Percentiles rank a stretch among this genome's conserved stretches.
Evolutionary conservation across 1,284 basidiomycete species (phyloP).

Genomic region (Leccinum cinnamomeum): DNA sequence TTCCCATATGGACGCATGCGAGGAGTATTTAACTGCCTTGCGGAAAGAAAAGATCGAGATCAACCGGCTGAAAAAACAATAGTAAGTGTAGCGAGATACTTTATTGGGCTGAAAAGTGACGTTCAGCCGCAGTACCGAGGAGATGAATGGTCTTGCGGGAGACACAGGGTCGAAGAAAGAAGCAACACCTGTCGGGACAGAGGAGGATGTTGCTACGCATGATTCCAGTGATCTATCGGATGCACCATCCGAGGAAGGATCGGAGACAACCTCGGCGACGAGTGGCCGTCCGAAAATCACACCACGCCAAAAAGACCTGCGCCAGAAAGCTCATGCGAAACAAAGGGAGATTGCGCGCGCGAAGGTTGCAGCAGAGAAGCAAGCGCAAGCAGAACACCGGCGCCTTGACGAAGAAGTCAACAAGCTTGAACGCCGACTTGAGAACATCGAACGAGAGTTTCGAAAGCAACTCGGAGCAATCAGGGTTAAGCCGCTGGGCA

Average conservation of each 20-base stretch:
- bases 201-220: constrained; percentile 58
- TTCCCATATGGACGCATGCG: constrained; percentile 87
- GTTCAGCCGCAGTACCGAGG: constrained; percentile 55
- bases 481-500: constrained; percentile 84
- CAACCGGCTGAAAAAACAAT: constrained; percentile 82
- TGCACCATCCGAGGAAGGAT: constrained; percentile 54
- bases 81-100: constrained; percentile 55
- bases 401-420: constrained; percentile 86
- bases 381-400: constrained; percentile 72
- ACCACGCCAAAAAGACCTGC: constrained; percentile 51
- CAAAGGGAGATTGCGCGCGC: constrained; percentile 73
- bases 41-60: constrained; percentile 96
- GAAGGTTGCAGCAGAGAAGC: constrained; percentile 70
- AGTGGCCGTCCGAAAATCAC: constrained; percentile 47
- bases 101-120: constrained; percentile 8
- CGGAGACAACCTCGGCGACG: constrained; percentile 46
- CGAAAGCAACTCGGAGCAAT: constrained; percentile 81
- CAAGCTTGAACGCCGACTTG: constrained; percentile 75
- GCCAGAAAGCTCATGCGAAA: constrained; percentile 65
- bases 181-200: constrained; percentile 40
- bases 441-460: constrained; percentile 92
- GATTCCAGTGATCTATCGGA: constrained; percentile 75
- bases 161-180: constrained; percentile 61
- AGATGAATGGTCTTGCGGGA: constrained; percentile 64
- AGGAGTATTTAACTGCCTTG: constrained; percentile 85